Evolutionary conservation across 2,329 filamentous ascomycete species (phyloP), one percentile per base, ranked within the genome.

Genomic region (Trichoderma arundinaceum): DNA sequence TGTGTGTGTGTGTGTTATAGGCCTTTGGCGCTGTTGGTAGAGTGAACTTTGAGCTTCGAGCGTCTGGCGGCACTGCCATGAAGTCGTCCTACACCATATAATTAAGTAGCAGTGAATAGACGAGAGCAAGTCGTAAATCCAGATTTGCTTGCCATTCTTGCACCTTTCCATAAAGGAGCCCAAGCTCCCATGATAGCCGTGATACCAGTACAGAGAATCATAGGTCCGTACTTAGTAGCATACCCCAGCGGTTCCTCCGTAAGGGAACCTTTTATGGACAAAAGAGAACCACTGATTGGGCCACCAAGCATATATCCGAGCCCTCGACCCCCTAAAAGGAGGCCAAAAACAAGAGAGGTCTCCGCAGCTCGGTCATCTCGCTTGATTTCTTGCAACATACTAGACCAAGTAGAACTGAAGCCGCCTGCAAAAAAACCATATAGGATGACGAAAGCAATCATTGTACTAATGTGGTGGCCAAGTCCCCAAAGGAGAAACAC

Each of bases 351-450:
- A 79, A 89, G 85, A 60, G 78, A 79, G 3, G 81, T 79, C 41
- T 85, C 83, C 70, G n/a, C 66, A 58, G 41, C 64, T n/a, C 17
- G n/a, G 10, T 62, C 59, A 22, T 61, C 68, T 66, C 61, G 68
- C 63, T 38, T 64, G 7, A 82, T 72, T 64, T 82, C 79, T 32
- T 72, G 76, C 81, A 84, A 82, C 69, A 86, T 80, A 0, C 85
- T 85, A 0, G 83, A 81, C 87, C 88, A 91, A 0, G 86, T 84
- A 0, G 85, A 84, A 2, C 84, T 85, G 72, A 88, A 91, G 0
- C 85, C 84, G 0, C 88, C 86, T 0, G 88, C 87, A 62, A 90
- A 90, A 69, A 90, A 80, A 0, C 88, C 89, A 71, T 88, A 91
- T 2, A 83, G 77, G 19, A 89, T 75, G 39, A 87, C 86, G 74